Evolutionary conservation across 176 grass and related monocot genomes (phyloP), one percentile per base, ranked within the genome.

Genomic region (Poa annua): DNA sequence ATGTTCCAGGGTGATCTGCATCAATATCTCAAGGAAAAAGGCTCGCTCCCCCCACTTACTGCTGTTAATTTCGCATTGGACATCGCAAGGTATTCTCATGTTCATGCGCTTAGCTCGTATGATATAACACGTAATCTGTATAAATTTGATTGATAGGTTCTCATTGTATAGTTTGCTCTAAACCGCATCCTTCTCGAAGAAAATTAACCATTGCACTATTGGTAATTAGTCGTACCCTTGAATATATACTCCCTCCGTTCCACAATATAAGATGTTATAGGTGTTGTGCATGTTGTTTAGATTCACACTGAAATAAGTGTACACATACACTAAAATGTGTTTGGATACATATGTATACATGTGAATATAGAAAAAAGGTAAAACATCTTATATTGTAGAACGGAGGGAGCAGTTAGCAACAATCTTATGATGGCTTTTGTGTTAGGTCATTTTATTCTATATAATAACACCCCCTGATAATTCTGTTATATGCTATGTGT

Each of bases 11-110:
- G 97, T 51, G 97, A 99, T 90, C 93, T 99, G 80, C 97, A 99
- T 87, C 97, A 99, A 82, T 90, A 96, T 83, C 81, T 99, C 38
- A 99, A 99, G 86, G 97, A 99, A 3, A 99, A 96, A 83, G 88
- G 93, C 36, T 74, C 91, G 52, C 93, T 99, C 50, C 83, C 38
- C 62, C 84, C 93, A 87, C 56, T 80, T 76, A 84, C 70, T 20
- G 91, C 97, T 68, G 49, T 99, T 80, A 99, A 90, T 80, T 99
- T 99, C 71, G 93, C 93, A 45, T 78, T 96, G 77, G 97, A 99
- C 66, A 99, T 99, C 36, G 97, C 97, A 74, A 99, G 97, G 97
- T 99, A 96, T 86, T 49, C 66, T 76, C 34, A 34, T 60, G 44
- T 57, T 89, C 75, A 60, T 66, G 55, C 71, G 29, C 57, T 83